Base-by-base conservation (phyloP, 257 asterid genomes). In the Rauvolfia tetraphylla region DNA sequence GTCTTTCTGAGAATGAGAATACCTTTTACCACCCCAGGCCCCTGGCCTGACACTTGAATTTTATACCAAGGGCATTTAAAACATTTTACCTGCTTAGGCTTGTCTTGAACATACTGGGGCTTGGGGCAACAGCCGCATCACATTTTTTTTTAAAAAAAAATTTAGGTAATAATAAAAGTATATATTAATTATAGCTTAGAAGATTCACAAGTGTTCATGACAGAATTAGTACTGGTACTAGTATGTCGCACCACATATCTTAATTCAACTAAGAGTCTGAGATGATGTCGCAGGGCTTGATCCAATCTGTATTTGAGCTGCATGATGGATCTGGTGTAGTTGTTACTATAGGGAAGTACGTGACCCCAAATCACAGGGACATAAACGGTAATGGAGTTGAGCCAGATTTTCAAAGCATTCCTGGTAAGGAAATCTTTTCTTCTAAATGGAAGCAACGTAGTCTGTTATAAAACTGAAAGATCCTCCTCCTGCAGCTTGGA, bases 241-340 rank as follows among this genome's bases (percentile, higher is more conserved):
- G n/a, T n/a, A n/a, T n/a, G n/a, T n/a, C n/a, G n/a, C n/a, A n/a
- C n/a, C 17, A n/a, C 2, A 46, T 46, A 27, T 25, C 15, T 46
- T 44, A 17, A 2, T 2, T 70, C 51, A 67, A 67, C 72, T 38
- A 36, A 67, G 13, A 48, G 15, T 59, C 27, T 23, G 4, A 20
- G 22, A 22, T 41, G 46, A 31, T 58, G 20, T n/a, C 74, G 59
- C 91, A 94, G 98, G 99, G 99, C 9, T 83, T 93, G 89, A 95
- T 95, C 81, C 99, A 95, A 85, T 93, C 98, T 10, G 98, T 95
- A 9, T 95, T 92, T 20, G 99, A 95, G 91, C 97, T 95, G 56
- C 92, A 84, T 17, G 98, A 95, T 79, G 99, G 99, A 46, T 95
- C 99, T 25, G 99, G 99, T 1, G 82, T 95, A 75, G 98, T 89